Percentiles rank a stretch among this genome's conserved stretches.
Evolutionary conservation across 192 early-diverging fungal species (phyloP).

Genomic region (Glomus cerebriforme): DNA sequence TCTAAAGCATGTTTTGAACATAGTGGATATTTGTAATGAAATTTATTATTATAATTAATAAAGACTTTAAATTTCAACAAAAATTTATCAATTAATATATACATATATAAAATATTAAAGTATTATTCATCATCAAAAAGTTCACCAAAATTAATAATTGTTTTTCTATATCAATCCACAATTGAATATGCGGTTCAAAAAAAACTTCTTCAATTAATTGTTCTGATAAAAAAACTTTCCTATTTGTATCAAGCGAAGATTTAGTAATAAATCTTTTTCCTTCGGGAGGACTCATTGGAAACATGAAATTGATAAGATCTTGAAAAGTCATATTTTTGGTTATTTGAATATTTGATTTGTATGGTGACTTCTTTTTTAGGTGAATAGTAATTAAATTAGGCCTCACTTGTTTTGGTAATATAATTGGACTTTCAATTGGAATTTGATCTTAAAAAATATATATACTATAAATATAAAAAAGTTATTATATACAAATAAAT

Average conservation of each 20-base stretch:
- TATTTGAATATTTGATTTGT: slow-evolving; percentile 8
- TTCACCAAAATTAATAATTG: too few species aligned
- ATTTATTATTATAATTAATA: too few species aligned
- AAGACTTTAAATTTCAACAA: too few species aligned
- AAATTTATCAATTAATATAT: too few species aligned
- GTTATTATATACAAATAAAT: not conserved
- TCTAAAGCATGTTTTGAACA: too few species aligned
- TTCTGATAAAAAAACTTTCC: not conserved
- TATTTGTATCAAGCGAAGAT: not conserved
- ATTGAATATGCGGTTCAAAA: not conserved
- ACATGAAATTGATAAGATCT: slow-evolving; percentile 3
- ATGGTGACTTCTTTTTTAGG: slow-evolving; percentile 17
- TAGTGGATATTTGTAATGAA: too few species aligned
- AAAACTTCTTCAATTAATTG: not conserved
- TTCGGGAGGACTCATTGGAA: not conserved
- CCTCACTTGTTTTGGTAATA: slow-evolving; percentile 33
- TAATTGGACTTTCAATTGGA: not conserved
- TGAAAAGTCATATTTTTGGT: slow-evolving; percentile 11
- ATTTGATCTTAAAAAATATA: not conserved
- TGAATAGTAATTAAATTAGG: not conserved
- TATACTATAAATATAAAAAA: not conserved
- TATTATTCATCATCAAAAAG: too few species aligned
- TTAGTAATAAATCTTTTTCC: slow-evolving; percentile 17
- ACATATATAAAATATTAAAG: too few species aligned
- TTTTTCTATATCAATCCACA: slow-evolving; percentile 27